Conservation (phyloP, 495 filamentous ascomycete genomes). For the Podospora bellae-mahoneyi region DNA sequence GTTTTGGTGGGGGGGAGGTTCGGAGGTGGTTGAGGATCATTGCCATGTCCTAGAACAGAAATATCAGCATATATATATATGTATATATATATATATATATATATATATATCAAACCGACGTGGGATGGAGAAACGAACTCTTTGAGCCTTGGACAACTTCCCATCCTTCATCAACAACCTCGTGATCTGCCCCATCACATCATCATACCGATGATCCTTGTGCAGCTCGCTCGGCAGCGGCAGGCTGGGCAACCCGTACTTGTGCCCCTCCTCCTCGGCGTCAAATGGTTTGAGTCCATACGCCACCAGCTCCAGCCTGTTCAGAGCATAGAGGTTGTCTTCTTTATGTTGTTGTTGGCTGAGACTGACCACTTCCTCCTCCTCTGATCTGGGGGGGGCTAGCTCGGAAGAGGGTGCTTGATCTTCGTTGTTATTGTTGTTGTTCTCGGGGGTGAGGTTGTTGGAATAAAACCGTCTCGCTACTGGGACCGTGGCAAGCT, state of each 20-base stretch:
- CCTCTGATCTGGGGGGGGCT: neutral
- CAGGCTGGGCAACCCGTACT: conserved; percentile 68
- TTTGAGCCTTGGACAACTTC: conserved; percentile 76
- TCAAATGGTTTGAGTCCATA: conserved; percentile 33
- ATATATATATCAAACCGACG: neutral
- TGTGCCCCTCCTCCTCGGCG: conserved; percentile 54
- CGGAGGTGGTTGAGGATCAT: conserved; percentile 84
- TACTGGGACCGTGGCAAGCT: conserved; percentile 27
- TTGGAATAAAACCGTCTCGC: conserved; percentile 25
- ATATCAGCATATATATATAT: neutral
- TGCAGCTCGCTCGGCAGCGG: conserved; percentile 59
- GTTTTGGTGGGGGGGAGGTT: conserved; percentile 70
- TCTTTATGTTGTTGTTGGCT: conserved; percentile 7
- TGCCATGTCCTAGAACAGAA: conserved; percentile 64
- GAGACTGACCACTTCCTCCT: neutral
- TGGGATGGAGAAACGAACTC: conserved; percentile 45
- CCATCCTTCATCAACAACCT: conserved; percentile 88
- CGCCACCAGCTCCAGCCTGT: conserved; percentile 34
- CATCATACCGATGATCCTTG: conserved; percentile 74
- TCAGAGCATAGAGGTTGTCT: conserved; percentile 38
- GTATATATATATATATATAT: neutral
- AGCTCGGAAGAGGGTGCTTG: conserved; percentile 13
- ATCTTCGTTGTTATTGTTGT: too few species aligned
- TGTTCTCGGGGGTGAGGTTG: neutral
- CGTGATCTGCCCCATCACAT: conserved; percentile 78